Conservation (phyloP, 495 filamentous ascomycete genomes). For the Podospora pseudoanserina region DNA sequence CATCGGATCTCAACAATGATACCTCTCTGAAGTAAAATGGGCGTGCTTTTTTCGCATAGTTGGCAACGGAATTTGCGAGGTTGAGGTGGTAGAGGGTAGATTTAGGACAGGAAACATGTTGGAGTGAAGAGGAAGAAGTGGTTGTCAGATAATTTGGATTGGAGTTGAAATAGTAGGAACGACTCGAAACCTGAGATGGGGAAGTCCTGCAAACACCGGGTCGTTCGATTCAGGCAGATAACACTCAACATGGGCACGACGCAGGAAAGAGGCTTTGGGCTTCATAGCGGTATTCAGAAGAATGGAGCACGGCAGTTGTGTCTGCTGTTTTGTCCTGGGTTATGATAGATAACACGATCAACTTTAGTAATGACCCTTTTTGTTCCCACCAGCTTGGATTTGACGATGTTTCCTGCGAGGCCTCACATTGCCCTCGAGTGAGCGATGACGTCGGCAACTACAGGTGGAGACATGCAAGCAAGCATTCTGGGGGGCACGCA, state of each 20-base stretch:
- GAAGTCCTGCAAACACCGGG: neutral
- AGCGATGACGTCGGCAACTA: neutral
- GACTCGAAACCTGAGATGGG: neutral
- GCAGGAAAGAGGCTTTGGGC: neutral
- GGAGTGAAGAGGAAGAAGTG: neutral
- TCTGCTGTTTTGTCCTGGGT: constrained; percentile 1
- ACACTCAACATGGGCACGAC: neutral
- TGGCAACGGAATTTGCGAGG: constrained; percentile 13
- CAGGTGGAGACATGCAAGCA: neutral
- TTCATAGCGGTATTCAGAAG: neutral
- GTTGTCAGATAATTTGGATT: neutral
- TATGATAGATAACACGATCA: constrained; percentile 3
- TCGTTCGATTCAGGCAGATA: neutral
- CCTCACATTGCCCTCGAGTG: neutral
- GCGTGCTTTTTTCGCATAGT: constrained; percentile 16
- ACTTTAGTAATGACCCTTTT: neutral
- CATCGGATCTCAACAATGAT: constrained; percentile 36
- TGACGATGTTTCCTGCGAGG: neutral
- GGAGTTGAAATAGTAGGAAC: neutral
- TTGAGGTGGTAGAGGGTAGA: neutral
- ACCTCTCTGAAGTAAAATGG: constrained; percentile 33
- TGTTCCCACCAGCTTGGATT: neutral
- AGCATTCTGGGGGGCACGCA: neutral
- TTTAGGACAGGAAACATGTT: neutral
- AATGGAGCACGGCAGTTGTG: neutral